Base-by-base conservation (phyloP, 106 monocot species). In the Vanilla planifolia region DNA sequence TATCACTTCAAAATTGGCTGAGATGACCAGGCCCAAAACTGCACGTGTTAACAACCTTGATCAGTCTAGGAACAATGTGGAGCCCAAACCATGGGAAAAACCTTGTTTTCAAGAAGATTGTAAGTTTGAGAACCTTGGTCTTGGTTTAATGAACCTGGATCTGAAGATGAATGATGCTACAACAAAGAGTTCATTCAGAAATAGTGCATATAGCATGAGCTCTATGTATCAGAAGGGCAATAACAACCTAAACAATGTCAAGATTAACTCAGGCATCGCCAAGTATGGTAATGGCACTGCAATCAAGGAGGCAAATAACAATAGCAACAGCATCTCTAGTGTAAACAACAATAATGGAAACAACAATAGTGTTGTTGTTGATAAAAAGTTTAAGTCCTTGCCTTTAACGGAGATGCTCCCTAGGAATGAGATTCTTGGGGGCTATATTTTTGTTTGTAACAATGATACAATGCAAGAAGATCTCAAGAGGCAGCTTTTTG, bases 381-480 rank as follows among this genome's bases (percentile, higher is more conserved):
- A 89, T 56, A 89, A 89, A 62, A 74, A 85, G 11, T 89, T 85
- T 61, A 89, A 89, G 63, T 85, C 80, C 35, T 67, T 89, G 51
- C 89, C 89, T 61, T 75, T 73, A 14, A 60, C 83, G 24, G 89
- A 89, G 77, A 89, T 89, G 89, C 75, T 89, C 0, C 89, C 89
- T 41, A 64, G 85, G 63, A 89, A 85, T 72, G 89, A 89, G 61
- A 66, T 85, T 41, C 81, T 89, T 51, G 89, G 89, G 25, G 89
- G 89, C 16, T 92, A 92, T 62, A 92, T 92, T 36, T 92, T 92
- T 74, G 92, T 92, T 3, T 92, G 92, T 48, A 92, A 92, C 74
- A 92, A 92, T 75, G 92, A 92, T 40, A 92, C 92, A 33, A 82
- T 82, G 81, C 82, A 82, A 65, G 88, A 88, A 53, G 88, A 88